Evolutionary conservation across 352 stramenopile species (phyloP), one percentile per base, ranked within the genome.

Genomic region (Globisporangium sylvaticum): DNA sequence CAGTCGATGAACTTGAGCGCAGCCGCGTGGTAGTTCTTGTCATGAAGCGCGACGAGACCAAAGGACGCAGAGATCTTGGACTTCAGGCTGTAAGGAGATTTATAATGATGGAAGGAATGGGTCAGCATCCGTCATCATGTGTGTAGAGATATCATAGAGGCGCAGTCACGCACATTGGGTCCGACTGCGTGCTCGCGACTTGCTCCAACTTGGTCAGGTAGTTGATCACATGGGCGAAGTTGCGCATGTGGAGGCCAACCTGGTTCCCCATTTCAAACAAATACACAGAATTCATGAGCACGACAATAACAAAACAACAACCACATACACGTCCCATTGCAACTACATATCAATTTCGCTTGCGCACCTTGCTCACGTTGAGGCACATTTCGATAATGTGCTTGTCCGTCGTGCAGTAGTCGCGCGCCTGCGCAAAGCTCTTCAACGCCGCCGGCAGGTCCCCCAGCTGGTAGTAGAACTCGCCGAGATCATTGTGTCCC

Each of bases 371-470:
- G 74, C 92, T 92, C 25, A 97, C 86, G 62, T 96, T 95, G 18
- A 97, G 70, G 62, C 87, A 96, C 87, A 96, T 96, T 62, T 96
- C 87, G 37, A 96, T 74, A 77, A 94, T 92, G 75, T 96, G 89
- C 56, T 93, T 93, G 69, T 94, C 84, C 32, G 89, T 92, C 46
- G 89, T 96, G 79, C 90, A 96, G 58, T 97, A 97, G 73, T 97
- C 90, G 7, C 90, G 78, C 10, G 89, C 86, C 71, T 95, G 87
- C 10, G 87, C 84, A 66, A 91, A 95, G 76, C 87, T 94, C 73
- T 94, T 93, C 31, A 96, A 67, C 20, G 89, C 86, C 42, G 86
- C 72, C 7, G 78, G 69, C 9, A 96, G 64, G 56, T 96, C 88
- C 4, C 89, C 89, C 4, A 91, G 52, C 42, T 91, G 77, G 73